phyloP scores from a whole-genome alignment of 1,284 basidiomycete genomes.

The Porphyrellus sp. region DNA sequence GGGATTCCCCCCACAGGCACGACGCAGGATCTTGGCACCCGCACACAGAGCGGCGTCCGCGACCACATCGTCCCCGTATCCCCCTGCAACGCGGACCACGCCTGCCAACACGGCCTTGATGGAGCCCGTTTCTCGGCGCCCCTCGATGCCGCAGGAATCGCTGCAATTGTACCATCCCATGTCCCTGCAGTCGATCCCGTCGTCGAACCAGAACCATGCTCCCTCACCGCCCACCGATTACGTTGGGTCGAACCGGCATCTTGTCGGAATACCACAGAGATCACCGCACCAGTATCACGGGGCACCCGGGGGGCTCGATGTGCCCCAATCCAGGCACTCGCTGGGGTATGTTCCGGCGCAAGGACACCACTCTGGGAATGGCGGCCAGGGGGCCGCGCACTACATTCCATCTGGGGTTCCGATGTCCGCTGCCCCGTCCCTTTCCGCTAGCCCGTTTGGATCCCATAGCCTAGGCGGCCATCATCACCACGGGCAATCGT shows the following conservation, averaged over 20 bases:
- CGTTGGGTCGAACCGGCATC: conserved; percentile 29
- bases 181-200: conserved; percentile 56
- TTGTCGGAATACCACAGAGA: conserved; percentile 32
- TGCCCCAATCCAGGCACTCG: conserved; percentile 32
- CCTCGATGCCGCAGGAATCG: conserved; percentile 51
- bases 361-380: conserved; percentile 34
- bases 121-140: conserved; percentile 37
- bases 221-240: conserved; percentile 28
- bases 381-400: conserved; percentile 35
- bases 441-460: conserved; percentile 46
- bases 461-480: conserved; percentile 34
- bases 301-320: conserved; percentile 22
- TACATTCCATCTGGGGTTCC: conserved; percentile 49
- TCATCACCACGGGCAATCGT: conserved; percentile 32
- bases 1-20: conserved; percentile 48
- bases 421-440: conserved; percentile 49
- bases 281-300: conserved; percentile 32
- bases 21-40: conserved; percentile 77
- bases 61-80: conserved; percentile 70
- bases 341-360: conserved; percentile 32
- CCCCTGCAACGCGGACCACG: conserved; percentile 44
- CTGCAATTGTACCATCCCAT: conserved; percentile 72
- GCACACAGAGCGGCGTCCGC: conserved; percentile 70
- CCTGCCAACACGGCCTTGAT: conserved; percentile 42
- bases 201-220: conserved; percentile 25